phyloP scores from a whole-genome alignment of 257 asterid genomes.

The Orobanche coerulescens region DNA sequence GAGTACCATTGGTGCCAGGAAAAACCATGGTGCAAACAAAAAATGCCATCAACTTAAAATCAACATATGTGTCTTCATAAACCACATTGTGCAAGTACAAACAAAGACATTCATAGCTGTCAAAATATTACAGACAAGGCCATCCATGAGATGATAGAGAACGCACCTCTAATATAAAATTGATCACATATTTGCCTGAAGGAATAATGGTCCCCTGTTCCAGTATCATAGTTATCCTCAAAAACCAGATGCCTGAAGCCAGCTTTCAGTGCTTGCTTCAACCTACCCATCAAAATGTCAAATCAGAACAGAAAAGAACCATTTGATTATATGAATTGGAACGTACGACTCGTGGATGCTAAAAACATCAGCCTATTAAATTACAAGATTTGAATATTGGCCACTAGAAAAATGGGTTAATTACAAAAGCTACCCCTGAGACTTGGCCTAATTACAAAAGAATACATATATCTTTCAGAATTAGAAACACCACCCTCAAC shows the following conservation, averaged over 20 bases:
- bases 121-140: neutral
- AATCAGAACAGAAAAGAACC: constrained; percentile 1
- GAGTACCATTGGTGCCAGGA: no score
- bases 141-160: constrained; percentile 9
- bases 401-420: neutral
- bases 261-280: constrained; percentile 89
- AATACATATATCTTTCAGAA: no score
- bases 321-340: constrained; percentile 3
- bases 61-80: neutral
- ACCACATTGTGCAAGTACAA: neutral
- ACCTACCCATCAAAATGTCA: constrained; percentile 35
- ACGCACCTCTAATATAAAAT: constrained; percentile 63
- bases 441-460: no score
- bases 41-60: neutral
- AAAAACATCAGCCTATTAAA: no score
- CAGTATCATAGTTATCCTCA: constrained; percentile 95
- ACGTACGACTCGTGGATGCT: no score
- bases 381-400: neutral
- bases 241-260: constrained; percentile 90
- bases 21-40: no score
- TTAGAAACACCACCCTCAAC: no score
- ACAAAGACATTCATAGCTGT: neutral
- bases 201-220: constrained; percentile 97
- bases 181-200: constrained; percentile 96
- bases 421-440: no score